These are phyloP conservation scores for Iris pallida DNA, from an alignment of 116 monocot species.

Conservation along the genomic window DNA sequence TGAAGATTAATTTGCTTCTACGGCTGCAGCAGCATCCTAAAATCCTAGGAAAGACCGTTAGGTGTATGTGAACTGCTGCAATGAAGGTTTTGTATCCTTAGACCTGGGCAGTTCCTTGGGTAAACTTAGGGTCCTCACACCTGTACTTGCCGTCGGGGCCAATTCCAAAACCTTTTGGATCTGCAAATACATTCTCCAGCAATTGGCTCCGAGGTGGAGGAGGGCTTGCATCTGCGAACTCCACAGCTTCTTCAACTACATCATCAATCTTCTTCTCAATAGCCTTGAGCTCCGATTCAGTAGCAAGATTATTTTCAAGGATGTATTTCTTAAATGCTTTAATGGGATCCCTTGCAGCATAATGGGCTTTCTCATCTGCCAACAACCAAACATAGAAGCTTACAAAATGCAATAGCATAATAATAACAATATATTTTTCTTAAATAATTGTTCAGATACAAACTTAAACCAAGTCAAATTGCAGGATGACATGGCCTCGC, in stretches of 20 bases:
- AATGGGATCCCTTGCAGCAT: conserved; percentile 14
- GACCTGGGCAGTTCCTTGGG: neutral
- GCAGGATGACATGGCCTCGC: too few species aligned
- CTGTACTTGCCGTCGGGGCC: conserved; percentile 17
- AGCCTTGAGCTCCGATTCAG: conserved; percentile 14
- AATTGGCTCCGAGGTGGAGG: conserved; percentile 14
- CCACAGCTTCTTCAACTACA: conserved; percentile 10
- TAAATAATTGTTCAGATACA: too few species aligned
- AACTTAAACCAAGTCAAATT: too few species aligned
- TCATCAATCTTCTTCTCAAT: conserved; percentile 21
- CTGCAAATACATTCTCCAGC: conserved; percentile 11
- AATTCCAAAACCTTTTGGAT: conserved; percentile 17
- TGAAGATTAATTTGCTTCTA: too few species aligned
- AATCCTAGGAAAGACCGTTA: too few species aligned
- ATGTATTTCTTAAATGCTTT: conserved; percentile 14
- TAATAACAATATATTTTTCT: too few species aligned
- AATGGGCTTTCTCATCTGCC: conserved; percentile 19
- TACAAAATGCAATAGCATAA: too few species aligned
- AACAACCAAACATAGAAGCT: neutral
- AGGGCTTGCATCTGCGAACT: conserved; percentile 10
- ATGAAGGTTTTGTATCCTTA: neutral
- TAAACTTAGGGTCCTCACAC: conserved; percentile 3
- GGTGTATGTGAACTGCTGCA: too few species aligned
- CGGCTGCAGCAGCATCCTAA: too few species aligned
- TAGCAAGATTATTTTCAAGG: conserved; percentile 12